Percentiles rank a stretch among this genome's conserved stretches.
Evolutionary conservation across 164 flowering plant species (phyloP).

Genomic region (Chimonanthus praecox): DNA sequence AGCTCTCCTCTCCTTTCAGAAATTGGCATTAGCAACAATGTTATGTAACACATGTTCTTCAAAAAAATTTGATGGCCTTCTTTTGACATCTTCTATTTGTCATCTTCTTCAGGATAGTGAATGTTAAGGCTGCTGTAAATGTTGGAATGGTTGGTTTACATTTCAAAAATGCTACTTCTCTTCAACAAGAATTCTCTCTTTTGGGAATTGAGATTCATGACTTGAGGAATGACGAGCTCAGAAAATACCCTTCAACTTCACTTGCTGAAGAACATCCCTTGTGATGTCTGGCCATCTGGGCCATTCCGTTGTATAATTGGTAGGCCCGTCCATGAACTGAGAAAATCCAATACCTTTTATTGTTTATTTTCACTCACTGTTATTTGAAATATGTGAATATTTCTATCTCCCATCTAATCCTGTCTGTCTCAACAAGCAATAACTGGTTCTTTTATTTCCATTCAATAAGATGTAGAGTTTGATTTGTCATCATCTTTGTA

Average conservation of each 20-base stretch:
- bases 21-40: neutral
- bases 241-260: neutral
- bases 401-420: neutral
- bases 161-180: slow-evolving; percentile 51
- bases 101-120: slow-evolving; percentile 35
- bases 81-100: slow-evolving; percentile 1
- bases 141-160: slow-evolving; percentile 70
- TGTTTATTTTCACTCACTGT: neutral
- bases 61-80: neutral
- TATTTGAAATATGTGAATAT: neutral
- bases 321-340: neutral
- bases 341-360: neutral
- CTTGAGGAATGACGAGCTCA: neutral
- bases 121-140: slow-evolving; percentile 63
- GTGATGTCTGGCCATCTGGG: neutral
- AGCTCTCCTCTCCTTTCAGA: neutral
- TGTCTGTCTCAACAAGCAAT: neutral
- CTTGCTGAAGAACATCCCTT: neutral
- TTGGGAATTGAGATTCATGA: slow-evolving; percentile 26
- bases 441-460: neutral
- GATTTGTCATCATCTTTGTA: no score
- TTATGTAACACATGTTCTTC: neutral
- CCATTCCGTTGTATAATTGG: neutral
- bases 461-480: no score
- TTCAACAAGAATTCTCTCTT: slow-evolving; percentile 44